Conservation (phyloP, 805 yeast species). For the Kluyveromyces aestuarii region DNA sequence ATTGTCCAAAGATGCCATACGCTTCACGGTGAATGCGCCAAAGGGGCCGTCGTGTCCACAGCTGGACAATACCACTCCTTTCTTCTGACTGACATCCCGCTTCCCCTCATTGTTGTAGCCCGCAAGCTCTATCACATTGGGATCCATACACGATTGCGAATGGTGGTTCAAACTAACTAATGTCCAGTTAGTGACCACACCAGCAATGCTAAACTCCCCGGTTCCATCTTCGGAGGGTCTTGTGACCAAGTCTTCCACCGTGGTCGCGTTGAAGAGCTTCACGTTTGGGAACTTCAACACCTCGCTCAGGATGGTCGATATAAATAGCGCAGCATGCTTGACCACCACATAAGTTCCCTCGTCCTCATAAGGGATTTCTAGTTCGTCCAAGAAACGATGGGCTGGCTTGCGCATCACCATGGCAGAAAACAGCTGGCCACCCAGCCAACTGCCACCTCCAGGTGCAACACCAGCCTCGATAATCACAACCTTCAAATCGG, state of each 20-base stretch:
- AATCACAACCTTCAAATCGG: constrained; percentile 65
- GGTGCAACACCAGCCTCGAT: constrained; percentile 69
- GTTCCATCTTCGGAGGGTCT: constrained; percentile 50
- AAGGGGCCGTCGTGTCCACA: constrained; percentile 81
- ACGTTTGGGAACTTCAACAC: constrained; percentile 66
- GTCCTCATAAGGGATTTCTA: constrained; percentile 61
- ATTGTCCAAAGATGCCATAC: constrained; percentile 44
- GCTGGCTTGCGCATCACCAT: constrained; percentile 78
- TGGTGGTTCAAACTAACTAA: constrained; percentile 68
- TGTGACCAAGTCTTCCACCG: constrained; percentile 73
- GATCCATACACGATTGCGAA: constrained; percentile 75
- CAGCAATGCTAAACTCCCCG: constrained; percentile 53
- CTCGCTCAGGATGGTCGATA: constrained; percentile 60
- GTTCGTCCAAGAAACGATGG: constrained; percentile 54
- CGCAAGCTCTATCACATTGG: constrained; percentile 59
- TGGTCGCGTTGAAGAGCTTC: constrained; percentile 70
- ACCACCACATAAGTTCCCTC: constrained; percentile 76
- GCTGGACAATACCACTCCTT: constrained; percentile 53
- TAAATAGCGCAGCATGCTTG: constrained; percentile 71
- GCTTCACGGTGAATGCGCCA: constrained; percentile 72
- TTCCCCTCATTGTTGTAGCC: constrained; percentile 26
- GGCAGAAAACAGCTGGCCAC: constrained; percentile 69
- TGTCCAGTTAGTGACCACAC: constrained; percentile 81
- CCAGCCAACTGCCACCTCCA: constrained; percentile 76
- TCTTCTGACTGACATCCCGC: constrained; percentile 28